Conservation (phyloP, 202 grass and related monocot species). For the Thinopyrum obtusiflorum region DNA sequence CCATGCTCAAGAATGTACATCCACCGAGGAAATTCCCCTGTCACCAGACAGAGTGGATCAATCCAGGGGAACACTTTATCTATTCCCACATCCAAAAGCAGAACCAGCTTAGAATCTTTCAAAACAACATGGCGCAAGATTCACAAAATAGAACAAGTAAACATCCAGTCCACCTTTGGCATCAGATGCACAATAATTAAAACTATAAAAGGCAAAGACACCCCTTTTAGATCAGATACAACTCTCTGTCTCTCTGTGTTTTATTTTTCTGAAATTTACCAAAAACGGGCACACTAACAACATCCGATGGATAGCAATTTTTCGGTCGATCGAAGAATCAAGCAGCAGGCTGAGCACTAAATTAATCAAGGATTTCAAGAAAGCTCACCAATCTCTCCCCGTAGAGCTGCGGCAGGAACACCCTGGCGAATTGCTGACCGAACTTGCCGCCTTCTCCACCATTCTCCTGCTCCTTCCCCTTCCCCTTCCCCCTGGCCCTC, state of each 20-base stretch:
- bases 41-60: background rate
- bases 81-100: conserved; percentile 8
- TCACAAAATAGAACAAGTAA: background rate
- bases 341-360: background rate
- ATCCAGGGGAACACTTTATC: background rate
- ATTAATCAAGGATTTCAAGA: conserved; percentile 4
- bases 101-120: background rate
- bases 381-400: conserved; percentile 31
- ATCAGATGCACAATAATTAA: conserved; percentile 4
- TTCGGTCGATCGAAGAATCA: background rate
- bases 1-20: background rate
- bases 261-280: background rate
- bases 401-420: conserved; percentile 30
- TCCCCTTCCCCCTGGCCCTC: background rate
- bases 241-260: background rate
- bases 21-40: conserved; percentile 2
- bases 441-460: background rate
- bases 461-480: background rate
- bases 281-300: background rate
- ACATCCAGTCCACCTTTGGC: background rate
- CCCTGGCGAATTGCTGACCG: conserved; percentile 34
- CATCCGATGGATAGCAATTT: background rate
- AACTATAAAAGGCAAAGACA: background rate
- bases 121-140: background rate
- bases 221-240: background rate